A percentile compares a stretch with the other conserved stretches of the same genome.
Evolutionary conservation across 768 basidiomycete species (phyloP).

Genomic region (Trametes cinnabarina): DNA sequence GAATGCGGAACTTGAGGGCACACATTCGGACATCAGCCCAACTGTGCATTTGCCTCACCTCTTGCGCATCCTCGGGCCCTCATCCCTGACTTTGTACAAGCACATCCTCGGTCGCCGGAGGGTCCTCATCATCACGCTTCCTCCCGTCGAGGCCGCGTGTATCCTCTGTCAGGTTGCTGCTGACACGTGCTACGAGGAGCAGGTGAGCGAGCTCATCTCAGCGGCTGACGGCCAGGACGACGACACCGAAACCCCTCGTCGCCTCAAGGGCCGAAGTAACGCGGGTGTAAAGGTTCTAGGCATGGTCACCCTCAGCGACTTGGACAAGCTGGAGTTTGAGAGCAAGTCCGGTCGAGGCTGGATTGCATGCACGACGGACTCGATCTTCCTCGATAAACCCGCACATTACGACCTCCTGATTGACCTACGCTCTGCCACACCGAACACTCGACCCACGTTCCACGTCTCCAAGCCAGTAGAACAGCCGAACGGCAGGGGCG

Average conservation of each 20-base stretch:
- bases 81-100: slow-evolving; percentile 75
- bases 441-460: slow-evolving; percentile 62
- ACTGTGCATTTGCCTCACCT: slow-evolving; percentile 74
- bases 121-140: slow-evolving; percentile 76
- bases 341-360: slow-evolving; percentile 64
- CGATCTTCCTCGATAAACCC: slow-evolving; percentile 80
- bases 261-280: slow-evolving; percentile 40
- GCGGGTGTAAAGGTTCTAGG: slow-evolving; percentile 70
- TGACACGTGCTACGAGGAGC: slow-evolving; percentile 57
- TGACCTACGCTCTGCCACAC: slow-evolving; percentile 69
- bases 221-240: slow-evolving; percentile 1
- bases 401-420: slow-evolving; percentile 77
- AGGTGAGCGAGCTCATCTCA: slow-evolving; percentile 18
- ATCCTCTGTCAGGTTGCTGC: slow-evolving; percentile 61
- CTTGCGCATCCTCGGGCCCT: slow-evolving; percentile 74
- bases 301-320: slow-evolving; percentile 74
- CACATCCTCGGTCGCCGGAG: slow-evolving; percentile 71
- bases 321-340: slow-evolving; percentile 59
- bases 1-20: slow-evolving; percentile 63
- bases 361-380: slow-evolving; percentile 86
- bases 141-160: slow-evolving; percentile 78
- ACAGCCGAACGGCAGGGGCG: slow-evolving; percentile 36
- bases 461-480: slow-evolving; percentile 54
- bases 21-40: slow-evolving; percentile 41
- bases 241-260: slow-evolving; percentile 12